Conservation (phyloP, 176 grass and related monocot genomes). For the Bromus sterilis region DNA sequence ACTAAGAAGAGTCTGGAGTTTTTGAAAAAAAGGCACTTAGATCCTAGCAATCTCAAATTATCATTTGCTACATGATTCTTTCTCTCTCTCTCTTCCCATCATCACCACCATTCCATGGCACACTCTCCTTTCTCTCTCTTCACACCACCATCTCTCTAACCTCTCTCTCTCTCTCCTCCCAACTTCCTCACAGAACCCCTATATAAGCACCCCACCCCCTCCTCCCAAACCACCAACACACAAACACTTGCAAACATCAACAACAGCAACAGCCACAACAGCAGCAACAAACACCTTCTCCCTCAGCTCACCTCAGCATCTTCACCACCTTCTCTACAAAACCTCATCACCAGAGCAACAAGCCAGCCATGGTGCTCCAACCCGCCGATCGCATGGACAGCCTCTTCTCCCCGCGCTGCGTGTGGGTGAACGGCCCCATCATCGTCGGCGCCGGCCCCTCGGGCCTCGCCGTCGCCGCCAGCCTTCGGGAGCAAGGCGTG, state of each 20-base stretch:
- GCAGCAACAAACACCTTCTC: neutral
- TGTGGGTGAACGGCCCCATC: slow-evolving; percentile 73
- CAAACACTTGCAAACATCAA: neutral
- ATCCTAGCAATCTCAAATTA: slow-evolving; percentile 21
- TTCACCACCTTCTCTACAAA: neutral
- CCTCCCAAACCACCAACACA: slow-evolving; percentile 37
- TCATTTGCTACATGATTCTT: neutral
- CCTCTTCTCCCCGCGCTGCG: slow-evolving; percentile 38
- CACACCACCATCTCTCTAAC: neutral
- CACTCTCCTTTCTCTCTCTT: neutral
- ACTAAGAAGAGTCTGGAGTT: neutral
- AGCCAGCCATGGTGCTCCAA: slow-evolving; percentile 28
- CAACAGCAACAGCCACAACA: neutral
- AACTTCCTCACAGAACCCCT: neutral
- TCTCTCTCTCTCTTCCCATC: neutral
- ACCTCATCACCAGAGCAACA: neutral
- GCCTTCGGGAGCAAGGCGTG: slow-evolving; percentile 64
- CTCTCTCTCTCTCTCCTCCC: neutral
- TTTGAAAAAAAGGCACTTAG: neutral
- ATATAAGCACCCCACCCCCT: slow-evolving; percentile 38
- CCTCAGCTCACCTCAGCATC: neutral
- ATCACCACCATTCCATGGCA: no score
- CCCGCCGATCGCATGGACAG: slow-evolving; percentile 24
- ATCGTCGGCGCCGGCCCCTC: slow-evolving; percentile 75
- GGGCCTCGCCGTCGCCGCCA: slow-evolving; percentile 55